Evolutionary conservation across 2,329 filamentous ascomycete genomes (phyloP).

Genomic region (Fusarium sp.): DNA sequence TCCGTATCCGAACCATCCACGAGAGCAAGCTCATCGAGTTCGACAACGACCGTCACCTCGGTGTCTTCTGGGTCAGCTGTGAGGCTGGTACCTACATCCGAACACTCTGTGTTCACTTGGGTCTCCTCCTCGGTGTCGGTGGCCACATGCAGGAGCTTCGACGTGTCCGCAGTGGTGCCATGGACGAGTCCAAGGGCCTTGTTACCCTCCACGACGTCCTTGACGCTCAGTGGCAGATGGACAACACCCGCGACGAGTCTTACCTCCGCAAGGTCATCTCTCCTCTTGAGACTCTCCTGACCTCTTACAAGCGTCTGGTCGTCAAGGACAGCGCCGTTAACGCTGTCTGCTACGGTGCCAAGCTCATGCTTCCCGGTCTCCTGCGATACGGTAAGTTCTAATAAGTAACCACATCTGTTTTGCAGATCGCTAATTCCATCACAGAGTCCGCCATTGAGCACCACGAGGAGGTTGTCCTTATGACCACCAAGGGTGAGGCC

Average conservation of each 20-base stretch:
- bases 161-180: conserved; percentile 92
- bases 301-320: conserved; percentile 94
- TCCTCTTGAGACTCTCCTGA: conserved; percentile 91
- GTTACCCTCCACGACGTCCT: conserved; percentile 90
- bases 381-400: conserved; percentile 81
- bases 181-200: conserved; percentile 90
- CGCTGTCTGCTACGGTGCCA: conserved; percentile 97
- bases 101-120: conserved; percentile 95
- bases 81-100: conserved; percentile 98
- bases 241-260: conserved; percentile 95
- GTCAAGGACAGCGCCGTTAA: conserved; percentile 90
- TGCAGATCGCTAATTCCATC: conserved; percentile 47
- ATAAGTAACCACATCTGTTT: not conserved
- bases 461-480: conserved; percentile 95
- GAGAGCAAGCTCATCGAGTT: conserved; percentile 98
- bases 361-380: conserved; percentile 98
- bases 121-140: conserved; percentile 81
- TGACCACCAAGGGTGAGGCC: conserved; percentile 99
- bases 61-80: conserved; percentile 99
- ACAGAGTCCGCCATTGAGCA: conserved; percentile 90
- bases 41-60: conserved; percentile 96
- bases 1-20: conserved; percentile 97
- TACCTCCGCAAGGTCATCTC: conserved; percentile 92
- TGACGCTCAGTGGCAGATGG: conserved; percentile 95
- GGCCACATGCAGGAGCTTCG: conserved; percentile 99